A percentile compares a stretch with the other conserved stretches of the same genome.
Conservation (phyloP, 1,284 basidiomycete genomes). For the Pterulicium gracile region DNA sequence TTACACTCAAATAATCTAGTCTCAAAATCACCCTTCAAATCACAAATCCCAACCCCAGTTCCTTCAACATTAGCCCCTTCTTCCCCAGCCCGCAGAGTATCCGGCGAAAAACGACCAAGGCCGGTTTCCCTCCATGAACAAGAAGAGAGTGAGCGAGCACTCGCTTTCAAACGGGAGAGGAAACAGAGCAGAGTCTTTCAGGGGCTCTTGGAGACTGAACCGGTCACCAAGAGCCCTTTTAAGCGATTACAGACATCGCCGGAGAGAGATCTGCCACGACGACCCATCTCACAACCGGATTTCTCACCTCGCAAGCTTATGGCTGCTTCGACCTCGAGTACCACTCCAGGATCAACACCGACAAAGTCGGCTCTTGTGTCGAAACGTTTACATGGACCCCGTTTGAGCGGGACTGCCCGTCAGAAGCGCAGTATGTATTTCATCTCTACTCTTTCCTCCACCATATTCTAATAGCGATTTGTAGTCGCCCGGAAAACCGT, state of each 20-base stretch:
- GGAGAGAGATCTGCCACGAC: slow-evolving; percentile 14
- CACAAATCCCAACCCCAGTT: slow-evolving; percentile 33
- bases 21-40: slow-evolving; percentile 84
- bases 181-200: slow-evolving; percentile 69
- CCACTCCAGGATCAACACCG: slow-evolving; percentile 15
- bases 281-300: slow-evolving; percentile 4
- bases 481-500: slow-evolving; percentile 56
- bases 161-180: slow-evolving; percentile 61
- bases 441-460: not conserved
- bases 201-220: slow-evolving; percentile 63
- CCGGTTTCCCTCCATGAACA: slow-evolving; percentile 57
- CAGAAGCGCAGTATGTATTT: slow-evolving; percentile 27
- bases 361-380: slow-evolving; percentile 70
- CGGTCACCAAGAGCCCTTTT: slow-evolving; percentile 85
- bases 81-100: slow-evolving; percentile 41
- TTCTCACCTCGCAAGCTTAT: slow-evolving; percentile 13
- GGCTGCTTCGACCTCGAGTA: slow-evolving; percentile 13
- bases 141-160: slow-evolving; percentile 62
- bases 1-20: slow-evolving; percentile 76
- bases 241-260: slow-evolving; percentile 17
- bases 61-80: too few relatives aligned
- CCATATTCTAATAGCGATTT: not conserved
- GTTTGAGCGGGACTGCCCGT: slow-evolving; percentile 42
- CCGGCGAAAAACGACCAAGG: slow-evolving; percentile 63
- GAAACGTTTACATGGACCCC: slow-evolving; percentile 74